Conservation (phyloP, 2,329 filamentous ascomycete genomes). For the Moelleriella libera region DNA sequence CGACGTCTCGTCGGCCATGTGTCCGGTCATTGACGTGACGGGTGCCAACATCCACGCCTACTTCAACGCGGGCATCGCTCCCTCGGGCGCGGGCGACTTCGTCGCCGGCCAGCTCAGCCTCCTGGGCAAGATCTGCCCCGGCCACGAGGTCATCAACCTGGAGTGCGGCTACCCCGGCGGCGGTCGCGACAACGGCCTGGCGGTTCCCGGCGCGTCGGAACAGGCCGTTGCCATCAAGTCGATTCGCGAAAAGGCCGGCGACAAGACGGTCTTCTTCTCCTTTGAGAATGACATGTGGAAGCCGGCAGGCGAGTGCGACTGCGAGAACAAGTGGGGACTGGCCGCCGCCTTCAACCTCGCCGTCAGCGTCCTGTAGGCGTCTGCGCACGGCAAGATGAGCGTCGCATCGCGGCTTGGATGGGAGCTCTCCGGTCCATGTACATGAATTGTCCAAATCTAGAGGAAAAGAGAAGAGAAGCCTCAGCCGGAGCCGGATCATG, state of each 20-base stretch:
- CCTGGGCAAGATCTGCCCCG: constrained; percentile 55
- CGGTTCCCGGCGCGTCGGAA: constrained; percentile 50
- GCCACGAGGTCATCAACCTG: constrained; percentile 63
- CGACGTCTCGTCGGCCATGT: constrained; percentile 46
- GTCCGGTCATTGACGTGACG: constrained; percentile 60
- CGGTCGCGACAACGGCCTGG: constrained; percentile 57
- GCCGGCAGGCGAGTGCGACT: constrained; percentile 47
- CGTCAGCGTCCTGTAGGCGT: not conserved
- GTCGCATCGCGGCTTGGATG: not conserved
- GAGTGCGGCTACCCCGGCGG: constrained; percentile 80
- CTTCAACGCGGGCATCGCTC: constrained; percentile 63
- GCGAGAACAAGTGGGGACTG: constrained; percentile 75
- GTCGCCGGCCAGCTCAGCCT: constrained; percentile 58
- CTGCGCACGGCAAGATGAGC: not conserved
- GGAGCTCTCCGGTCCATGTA: constrained; percentile 11
- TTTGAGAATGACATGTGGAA: constrained; percentile 77
- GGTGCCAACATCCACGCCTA: constrained; percentile 85
- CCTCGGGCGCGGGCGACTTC: constrained; percentile 60
- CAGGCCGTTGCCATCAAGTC: constrained; percentile 60
- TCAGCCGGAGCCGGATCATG: too few relatives aligned
- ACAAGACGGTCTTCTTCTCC: constrained; percentile 67
- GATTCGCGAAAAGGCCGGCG: constrained; percentile 52
- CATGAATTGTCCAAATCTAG: constrained; percentile 9
- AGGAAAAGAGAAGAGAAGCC: not conserved
- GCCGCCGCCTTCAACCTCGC: constrained; percentile 4